phyloP scores from a whole-genome alignment of 1,284 basidiomycete genomes.

The Malassezia cuniculi region DNA sequence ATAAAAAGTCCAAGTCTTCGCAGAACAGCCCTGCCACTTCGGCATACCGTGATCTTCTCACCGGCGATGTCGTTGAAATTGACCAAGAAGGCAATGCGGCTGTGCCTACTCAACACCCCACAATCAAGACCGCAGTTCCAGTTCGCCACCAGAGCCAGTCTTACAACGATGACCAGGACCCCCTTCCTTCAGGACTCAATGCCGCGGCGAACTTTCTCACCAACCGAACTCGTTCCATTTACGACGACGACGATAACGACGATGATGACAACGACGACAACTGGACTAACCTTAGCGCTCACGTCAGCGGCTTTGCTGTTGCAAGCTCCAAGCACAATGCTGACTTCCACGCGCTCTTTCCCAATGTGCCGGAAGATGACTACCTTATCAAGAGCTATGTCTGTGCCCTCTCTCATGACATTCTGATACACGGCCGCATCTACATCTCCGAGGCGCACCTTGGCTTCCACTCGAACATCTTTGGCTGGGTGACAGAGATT shows the following conservation, averaged over 20 bases:
- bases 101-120: constrained; percentile 6
- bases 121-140: too few relatives aligned
- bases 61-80: constrained; percentile 12
- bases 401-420: constrained; percentile 88
- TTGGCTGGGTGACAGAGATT: constrained; percentile 96
- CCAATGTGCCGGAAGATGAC: constrained; percentile 74
- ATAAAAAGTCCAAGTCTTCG: too few relatives aligned
- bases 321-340: constrained; percentile 86
- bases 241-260: neutral
- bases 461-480: constrained; percentile 97
- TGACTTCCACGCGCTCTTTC: constrained; percentile 89
- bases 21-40: constrained; percentile 3
- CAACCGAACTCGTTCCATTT: neutral
- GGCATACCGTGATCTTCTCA: constrained; percentile 11
- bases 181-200: constrained; percentile 2
- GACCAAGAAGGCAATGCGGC: constrained; percentile 12
- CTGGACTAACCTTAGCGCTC: constrained; percentile 24
- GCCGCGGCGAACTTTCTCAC: constrained; percentile 8
- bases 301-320: constrained; percentile 68
- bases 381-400: constrained; percentile 98
- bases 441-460: constrained; percentile 98
- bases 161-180: too few relatives aligned
- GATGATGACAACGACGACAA: neutral
- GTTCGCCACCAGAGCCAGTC: too few relatives aligned
- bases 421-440: constrained; percentile 83